Base-by-base conservation (phyloP, 257 asterid species). In the Ocimum tenuiflorum region DNA sequence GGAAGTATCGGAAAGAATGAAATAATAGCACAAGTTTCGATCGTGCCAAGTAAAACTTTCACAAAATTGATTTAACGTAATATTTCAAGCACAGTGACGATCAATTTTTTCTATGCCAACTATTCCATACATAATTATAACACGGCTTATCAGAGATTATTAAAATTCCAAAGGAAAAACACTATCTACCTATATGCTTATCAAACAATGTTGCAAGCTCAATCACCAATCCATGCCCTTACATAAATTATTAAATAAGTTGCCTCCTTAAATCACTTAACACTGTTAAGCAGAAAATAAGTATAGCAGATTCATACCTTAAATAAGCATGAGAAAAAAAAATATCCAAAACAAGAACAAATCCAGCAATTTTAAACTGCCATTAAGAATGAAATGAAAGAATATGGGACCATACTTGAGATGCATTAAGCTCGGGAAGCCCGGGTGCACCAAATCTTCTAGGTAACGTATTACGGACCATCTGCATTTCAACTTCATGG, bases 401-500 rank as follows among this genome's bases (percentile, higher is more conserved):
- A 63, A 54, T 20, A 50, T 14, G 18, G 17, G 51, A 63, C 67
- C 78, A 57, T 85, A 91, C 99, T 82, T 94, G 99, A 78, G 99
- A 94, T 63, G 97, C 99, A 65, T 94, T 94, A 39, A 94, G 95
- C 74, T 90, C 97, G 8, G 99, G 99, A 76, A 94, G 97, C 51
- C 31, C 97, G 0, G 97, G 97, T 4, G 99, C 99, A 72, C 99
- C 99, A 86, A 94, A 94, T 65, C 97, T 85, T 46, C 97, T 95
- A 71, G 99, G 99, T 73, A 91, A 80, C 12, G 96, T 68, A 79
- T 86, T 94, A 33, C 96, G 96, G 56, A 94, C 95, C 89, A 90
- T 83, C 87, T 94, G 97, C 95, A 86, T 87, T 85, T 94, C 97
- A 77, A 94, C 99, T 78, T 94, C 99, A 64, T 90, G 97, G 66